A percentile compares a stretch with the other conserved stretches of the same genome.
These are phyloP conservation scores for Niveomyces coronatus DNA, from an alignment of 2,329 filamentous ascomycete genomes.

Conservation along the genomic window DNA sequence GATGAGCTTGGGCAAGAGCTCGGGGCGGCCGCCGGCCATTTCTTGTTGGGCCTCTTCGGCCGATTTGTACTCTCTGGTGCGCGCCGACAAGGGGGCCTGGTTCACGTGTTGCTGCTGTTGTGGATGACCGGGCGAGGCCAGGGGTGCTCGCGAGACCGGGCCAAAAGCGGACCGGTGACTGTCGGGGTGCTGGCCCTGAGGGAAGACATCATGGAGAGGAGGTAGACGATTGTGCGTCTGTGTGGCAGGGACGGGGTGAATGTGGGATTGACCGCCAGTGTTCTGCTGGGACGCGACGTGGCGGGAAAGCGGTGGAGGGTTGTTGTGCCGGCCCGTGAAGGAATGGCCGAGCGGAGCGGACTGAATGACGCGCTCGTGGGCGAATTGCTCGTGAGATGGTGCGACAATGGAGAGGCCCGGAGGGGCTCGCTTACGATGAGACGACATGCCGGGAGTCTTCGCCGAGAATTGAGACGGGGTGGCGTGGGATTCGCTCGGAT, in stretches of 20 bases:
- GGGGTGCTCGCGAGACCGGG: slow-evolving; percentile 55
- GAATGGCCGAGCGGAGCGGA: slow-evolving; percentile 91
- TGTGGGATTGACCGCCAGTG: slow-evolving; percentile 74
- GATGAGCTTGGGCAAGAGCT: slow-evolving; percentile 84
- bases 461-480: slow-evolving; percentile 39
- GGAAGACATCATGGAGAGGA: slow-evolving; percentile 90
- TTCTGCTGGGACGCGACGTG: slow-evolving; percentile 74
- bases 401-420: slow-evolving; percentile 91
- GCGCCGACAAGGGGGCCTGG: slow-evolving; percentile 45
- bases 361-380: slow-evolving; percentile 90
- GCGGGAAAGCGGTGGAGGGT: slow-evolving; percentile 63
- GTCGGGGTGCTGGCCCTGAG: slow-evolving; percentile 57
- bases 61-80: slow-evolving; percentile 81
- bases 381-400: slow-evolving; percentile 83
- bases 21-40: slow-evolving; percentile 80
- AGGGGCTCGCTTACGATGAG: slow-evolving; percentile 65
- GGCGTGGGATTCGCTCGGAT: slow-evolving; percentile 47
- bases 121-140: slow-evolving; percentile 70
- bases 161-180: slow-evolving; percentile 42
- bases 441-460: slow-evolving; percentile 63
- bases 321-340: slow-evolving; percentile 82
- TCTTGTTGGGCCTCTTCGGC: slow-evolving; percentile 93
- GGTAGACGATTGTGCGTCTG: slow-evolving; percentile 89
- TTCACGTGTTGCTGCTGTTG: slow-evolving; percentile 40
- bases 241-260: slow-evolving; percentile 77